Evolutionary conservation across 495 filamentous ascomycete genomes (phyloP).

Genomic region (Annulohypoxylon bovei): DNA sequence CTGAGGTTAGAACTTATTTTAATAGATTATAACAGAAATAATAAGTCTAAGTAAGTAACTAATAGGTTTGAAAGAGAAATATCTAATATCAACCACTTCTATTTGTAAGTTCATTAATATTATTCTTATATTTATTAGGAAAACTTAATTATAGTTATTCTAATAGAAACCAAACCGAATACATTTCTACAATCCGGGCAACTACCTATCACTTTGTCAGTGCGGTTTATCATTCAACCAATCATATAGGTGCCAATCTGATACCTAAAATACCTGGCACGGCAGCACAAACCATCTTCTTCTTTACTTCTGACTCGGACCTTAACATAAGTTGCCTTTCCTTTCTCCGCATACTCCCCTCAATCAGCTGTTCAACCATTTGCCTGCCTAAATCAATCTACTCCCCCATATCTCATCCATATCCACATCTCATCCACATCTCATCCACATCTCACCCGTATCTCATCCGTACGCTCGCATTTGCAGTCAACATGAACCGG

Average conservation of each 20-base stretch:
- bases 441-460: not conserved
- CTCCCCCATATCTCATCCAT: not conserved
- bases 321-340: not conserved
- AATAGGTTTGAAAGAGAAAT: too few species aligned
- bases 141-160: too few species aligned
- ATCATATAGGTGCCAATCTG: too few species aligned
- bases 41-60: too few species aligned
- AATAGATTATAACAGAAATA: too few species aligned
- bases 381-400: not conserved
- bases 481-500: constrained; percentile 10
- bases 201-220: not conserved
- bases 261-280: not conserved
- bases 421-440: not conserved
- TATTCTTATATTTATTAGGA: too few species aligned
- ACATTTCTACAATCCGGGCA: too few species aligned
- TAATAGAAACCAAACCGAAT: too few species aligned
- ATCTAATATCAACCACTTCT: too few species aligned
- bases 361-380: not conserved
- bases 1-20: too few species aligned
- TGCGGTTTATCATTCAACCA: not conserved
- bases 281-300: not conserved
- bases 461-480: not conserved
- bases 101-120: too few species aligned
- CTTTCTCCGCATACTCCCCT: not conserved
- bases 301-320: not conserved